A percentile compares a stretch with the other conserved stretches of the same genome.
phyloP scores from a whole-genome alignment of 2,329 filamentous ascomycete species.

The Fusarium decemcellulare region DNA sequence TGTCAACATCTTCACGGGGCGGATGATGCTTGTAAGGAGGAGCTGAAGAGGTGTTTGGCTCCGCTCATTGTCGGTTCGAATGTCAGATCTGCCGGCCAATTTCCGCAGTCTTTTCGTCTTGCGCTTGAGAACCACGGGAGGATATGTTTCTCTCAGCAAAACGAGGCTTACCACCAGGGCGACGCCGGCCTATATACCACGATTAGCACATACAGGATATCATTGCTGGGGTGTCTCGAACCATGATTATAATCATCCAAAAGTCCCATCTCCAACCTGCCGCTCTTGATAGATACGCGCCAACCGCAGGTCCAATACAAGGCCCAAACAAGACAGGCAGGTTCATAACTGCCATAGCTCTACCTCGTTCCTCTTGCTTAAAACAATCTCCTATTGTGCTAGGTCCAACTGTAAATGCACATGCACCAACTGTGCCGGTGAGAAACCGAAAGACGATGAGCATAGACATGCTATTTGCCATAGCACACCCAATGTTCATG shows the following conservation, averaged over 20 bases:
- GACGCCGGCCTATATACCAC: neutral
- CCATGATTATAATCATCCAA: conserved; percentile 3
- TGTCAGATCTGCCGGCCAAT: neutral
- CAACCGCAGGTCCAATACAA: neutral
- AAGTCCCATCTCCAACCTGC: conserved; percentile 4
- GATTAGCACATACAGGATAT: neutral
- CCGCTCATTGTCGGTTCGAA: neutral
- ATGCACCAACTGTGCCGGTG: conserved; percentile 68
- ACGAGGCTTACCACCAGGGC: neutral
- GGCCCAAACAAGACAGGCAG: conserved; percentile 1
- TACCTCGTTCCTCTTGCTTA: neutral
- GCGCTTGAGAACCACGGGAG: neutral
- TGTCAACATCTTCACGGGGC: neutral
- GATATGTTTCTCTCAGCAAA: neutral
- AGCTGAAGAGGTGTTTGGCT: neutral
- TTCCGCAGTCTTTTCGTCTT: neutral
- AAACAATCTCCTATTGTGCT: conserved; percentile 5
- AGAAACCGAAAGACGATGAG: conserved; percentile 74
- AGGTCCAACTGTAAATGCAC: conserved; percentile 63
- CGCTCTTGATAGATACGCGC: neutral
- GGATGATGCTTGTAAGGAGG: neutral
- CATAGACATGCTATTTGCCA: conserved; percentile 58
- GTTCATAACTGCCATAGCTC: conserved; percentile 3
- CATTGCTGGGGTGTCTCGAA: neutral
- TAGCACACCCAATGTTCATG: conserved; percentile 19